Conservation (phyloP, 2,329 filamentous ascomycete species). For the Sporothrix protearum region DNA sequence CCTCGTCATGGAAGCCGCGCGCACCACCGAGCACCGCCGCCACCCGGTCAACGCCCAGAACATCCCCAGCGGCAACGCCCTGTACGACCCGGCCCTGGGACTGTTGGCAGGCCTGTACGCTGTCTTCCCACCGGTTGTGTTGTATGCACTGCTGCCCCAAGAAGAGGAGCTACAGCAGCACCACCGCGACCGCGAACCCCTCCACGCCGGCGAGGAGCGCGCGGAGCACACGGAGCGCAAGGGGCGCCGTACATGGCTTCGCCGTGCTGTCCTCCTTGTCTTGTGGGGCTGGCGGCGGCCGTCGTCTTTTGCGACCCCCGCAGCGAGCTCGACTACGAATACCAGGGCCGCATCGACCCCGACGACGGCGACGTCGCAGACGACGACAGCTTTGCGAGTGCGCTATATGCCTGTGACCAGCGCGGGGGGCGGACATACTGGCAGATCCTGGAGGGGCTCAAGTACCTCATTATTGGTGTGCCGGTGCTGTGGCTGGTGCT, state of each 20-base stretch:
- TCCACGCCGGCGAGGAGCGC: too few relatives aligned
- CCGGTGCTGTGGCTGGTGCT: constrained; percentile 26
- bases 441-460: constrained; percentile 21
- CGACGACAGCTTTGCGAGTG: not conserved
- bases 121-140: constrained; percentile 25
- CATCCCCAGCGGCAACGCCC: constrained; percentile 24
- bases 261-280: constrained; percentile 22
- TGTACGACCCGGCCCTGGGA: constrained; percentile 29
- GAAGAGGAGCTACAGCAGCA: not conserved
- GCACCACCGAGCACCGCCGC: not conserved
- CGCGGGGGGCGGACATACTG: constrained; percentile 27
- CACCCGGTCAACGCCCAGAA: not conserved
- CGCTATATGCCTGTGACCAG: constrained; percentile 25
- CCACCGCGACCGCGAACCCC: not conserved
- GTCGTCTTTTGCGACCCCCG: constrained; percentile 25
- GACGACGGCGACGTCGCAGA: not conserved
- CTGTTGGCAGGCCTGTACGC: constrained; percentile 24
- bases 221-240: not conserved
- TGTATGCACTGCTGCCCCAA: constrained; percentile 25
- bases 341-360: constrained; percentile 9
- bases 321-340: constrained; percentile 26
- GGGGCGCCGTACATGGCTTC: constrained; percentile 25
- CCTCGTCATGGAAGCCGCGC: constrained; percentile 15
- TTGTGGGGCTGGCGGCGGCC: constrained; percentile 25
- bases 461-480: constrained; percentile 26